Evolutionary conservation across 805 yeast species (phyloP).

Genomic region (Kodamaea jinghongensis): DNA sequence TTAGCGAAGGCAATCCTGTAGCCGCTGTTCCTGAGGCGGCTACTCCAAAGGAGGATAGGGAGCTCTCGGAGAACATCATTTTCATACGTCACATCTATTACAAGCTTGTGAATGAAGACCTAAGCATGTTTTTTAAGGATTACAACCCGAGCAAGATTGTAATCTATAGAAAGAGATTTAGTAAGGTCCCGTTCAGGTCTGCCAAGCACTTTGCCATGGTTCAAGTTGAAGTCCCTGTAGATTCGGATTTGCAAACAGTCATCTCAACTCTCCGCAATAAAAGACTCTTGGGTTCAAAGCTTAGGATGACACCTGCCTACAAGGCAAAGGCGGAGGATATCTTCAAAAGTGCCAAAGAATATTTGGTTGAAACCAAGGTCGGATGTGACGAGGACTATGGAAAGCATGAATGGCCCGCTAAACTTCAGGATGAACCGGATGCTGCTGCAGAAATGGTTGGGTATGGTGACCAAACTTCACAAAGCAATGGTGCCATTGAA

Average conservation of each 20-base stretch:
- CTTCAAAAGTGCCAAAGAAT: no score
- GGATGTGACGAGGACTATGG: no score
- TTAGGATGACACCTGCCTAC: slow-evolving; percentile 2
- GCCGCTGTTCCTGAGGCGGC: slow-evolving; percentile 1
- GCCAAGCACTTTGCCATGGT: slow-evolving; percentile 50
- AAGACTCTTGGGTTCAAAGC: slow-evolving; percentile 15
- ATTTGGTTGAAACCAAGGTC: no score
- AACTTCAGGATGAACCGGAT: no score
- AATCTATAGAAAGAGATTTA: slow-evolving; percentile 40
- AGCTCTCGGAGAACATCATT: slow-evolving; percentile 43
- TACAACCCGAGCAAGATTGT: slow-evolving; percentile 48
- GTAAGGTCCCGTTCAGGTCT: slow-evolving; percentile 28
- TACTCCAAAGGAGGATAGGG: slow-evolving; percentile 2
- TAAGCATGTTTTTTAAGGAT: slow-evolving; percentile 43
- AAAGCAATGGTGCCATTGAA: no score
- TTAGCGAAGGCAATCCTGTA: no score
- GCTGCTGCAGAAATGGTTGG: no score
- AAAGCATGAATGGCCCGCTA: no score
- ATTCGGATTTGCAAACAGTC: slow-evolving; percentile 42
- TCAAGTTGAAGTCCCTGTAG: slow-evolving; percentile 38
- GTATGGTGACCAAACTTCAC: no score
- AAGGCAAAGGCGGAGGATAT: slow-evolving; percentile 4
- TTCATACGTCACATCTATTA: slow-evolving; percentile 42
- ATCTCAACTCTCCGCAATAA: slow-evolving; percentile 35
- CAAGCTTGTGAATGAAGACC: slow-evolving; percentile 40